phyloP scores from a whole-genome alignment of 176 grass and related monocot species.

The Oryza coarctata region DNA sequence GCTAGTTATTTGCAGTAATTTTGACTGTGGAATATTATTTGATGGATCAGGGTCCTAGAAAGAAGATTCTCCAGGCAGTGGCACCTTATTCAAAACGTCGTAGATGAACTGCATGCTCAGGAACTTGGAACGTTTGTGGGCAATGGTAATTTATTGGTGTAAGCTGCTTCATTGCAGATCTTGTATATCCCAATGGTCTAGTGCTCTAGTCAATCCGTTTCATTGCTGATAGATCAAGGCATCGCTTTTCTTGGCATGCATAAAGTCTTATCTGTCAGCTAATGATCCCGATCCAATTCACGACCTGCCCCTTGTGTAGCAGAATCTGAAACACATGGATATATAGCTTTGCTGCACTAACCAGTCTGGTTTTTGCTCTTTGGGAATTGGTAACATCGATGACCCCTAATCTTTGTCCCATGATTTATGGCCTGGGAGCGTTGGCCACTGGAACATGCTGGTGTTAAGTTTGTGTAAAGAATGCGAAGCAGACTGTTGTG shows the following conservation, averaged over 20 bases:
- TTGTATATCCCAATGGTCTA: constrained; percentile 34
- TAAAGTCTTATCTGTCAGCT: constrained; percentile 25
- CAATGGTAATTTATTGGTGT: constrained; percentile 20
- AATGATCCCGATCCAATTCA: not conserved
- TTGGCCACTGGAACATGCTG: not conserved
- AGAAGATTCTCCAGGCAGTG: constrained; percentile 79
- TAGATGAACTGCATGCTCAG: constrained; percentile 29
- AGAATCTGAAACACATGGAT: constrained; percentile 15
- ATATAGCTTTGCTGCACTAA: not conserved
- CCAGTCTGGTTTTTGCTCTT: not conserved
- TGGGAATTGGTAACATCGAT: constrained; percentile 4
- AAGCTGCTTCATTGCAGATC: constrained; percentile 35
- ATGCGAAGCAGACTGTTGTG: not conserved
- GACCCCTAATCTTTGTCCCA: not conserved
- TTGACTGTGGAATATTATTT: constrained; percentile 1
- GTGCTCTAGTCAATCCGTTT: constrained; percentile 14
- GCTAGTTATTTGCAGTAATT: not conserved
- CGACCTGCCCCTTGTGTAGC: not conserved
- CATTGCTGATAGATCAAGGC: constrained; percentile 20
- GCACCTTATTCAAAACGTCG: constrained; percentile 49
- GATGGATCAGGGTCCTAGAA: constrained; percentile 63
- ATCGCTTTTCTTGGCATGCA: constrained; percentile 11
- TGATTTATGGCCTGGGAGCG: constrained; percentile 1
- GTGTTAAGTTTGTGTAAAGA: not conserved
- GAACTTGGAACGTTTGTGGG: not conserved